Evolutionary conservation across 768 basidiomycete genomes (phyloP).

Genomic region (Phanerochaete carnosa): DNA sequence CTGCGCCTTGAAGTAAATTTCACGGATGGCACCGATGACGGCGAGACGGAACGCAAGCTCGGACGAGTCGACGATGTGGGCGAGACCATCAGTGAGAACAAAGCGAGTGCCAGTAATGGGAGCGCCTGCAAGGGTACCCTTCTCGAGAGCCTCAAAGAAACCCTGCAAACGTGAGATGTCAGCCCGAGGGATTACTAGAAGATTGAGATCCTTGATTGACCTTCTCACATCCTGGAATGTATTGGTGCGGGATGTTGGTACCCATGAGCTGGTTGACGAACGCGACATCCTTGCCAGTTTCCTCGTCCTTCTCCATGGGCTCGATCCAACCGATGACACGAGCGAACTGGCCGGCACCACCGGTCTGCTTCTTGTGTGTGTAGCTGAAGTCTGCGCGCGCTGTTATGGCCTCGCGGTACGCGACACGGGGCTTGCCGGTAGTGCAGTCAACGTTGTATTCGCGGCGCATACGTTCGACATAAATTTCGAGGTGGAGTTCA

Average conservation of each 20-base stretch:
- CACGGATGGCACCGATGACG: constrained; percentile 89
- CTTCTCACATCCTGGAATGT: constrained; percentile 94
- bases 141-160: constrained; percentile 91
- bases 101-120: constrained; percentile 82
- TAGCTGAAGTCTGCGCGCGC: constrained; percentile 79
- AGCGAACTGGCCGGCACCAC: constrained; percentile 95
- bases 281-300: constrained; percentile 76
- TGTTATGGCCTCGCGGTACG: constrained; percentile 93
- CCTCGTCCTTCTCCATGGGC: constrained; percentile 59
- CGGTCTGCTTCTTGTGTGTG: constrained; percentile 97
- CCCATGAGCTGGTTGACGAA: constrained; percentile 92
- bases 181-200: constrained; percentile 1
- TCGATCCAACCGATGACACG: constrained; percentile 90
- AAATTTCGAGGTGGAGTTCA: constrained; percentile 97
- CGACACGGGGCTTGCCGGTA: constrained; percentile 95
- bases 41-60: constrained; percentile 94
- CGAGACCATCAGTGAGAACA: constrained; percentile 87
- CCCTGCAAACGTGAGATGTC: constrained; percentile 49
- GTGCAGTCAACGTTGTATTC: constrained; percentile 93
- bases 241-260: constrained; percentile 86
- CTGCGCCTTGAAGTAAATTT: constrained; percentile 72
- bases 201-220: constrained; percentile 32
- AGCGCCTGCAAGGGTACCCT: constrained; percentile 87
- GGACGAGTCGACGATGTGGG: constrained; percentile 93
- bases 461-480: constrained; percentile 97